Base-by-base conservation (phyloP, 129 eudicot species). In the Pittosporum tobira region DNA sequence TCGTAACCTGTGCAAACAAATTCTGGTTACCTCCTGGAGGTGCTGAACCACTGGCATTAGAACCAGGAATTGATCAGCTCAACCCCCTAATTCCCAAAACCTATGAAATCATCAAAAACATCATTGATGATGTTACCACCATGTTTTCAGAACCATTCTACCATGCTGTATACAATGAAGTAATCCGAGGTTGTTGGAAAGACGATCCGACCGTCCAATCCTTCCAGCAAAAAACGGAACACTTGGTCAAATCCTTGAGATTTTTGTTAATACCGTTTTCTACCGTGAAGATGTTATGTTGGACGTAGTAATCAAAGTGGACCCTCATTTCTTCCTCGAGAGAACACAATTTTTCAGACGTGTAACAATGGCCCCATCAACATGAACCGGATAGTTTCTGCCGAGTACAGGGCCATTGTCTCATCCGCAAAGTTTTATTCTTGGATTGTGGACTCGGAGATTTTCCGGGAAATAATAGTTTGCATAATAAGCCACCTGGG, bases 1-100 rank as follows among this genome's bases (percentile, higher is more conserved):
- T n/a, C n/a, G n/a, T n/a, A n/a, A 79, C 94, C 18, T 88, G 96
- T 27, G 87, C 82, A 29, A 59, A 82, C 68, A 81, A 51, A 77
- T 88, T 88, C 48, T 88, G 96, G 96, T 76, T 71, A 76, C 96
- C 96, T 2, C 82, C 79, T 1, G 89, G 75, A n/a, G 23, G 73
- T 6, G 68, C 70, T 3, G 89, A 84, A 14, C 75, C 87, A 2
- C 71, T 84, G 0, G 96, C 96, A 22, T 70, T 94, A 4, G 96
- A 88, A 52, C 96, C 96, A 11, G 96, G 94, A 37, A 81, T 90
- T 1, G 96, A 94, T 42, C 96, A 84, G 46, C 81, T 88, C 29
- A 88, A 88, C 67, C 96, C 96, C 3, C 52, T 88, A 19, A 67
- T 58, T 59, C 90, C 94, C 21, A 79, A 81, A 44, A 88, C 96